A percentile compares a stretch with the other conserved stretches of the same genome.
These are phyloP conservation scores for Carpediemonas membranifera DNA, from an alignment of 78 protist genomes.

Conservation along the genomic window DNA sequence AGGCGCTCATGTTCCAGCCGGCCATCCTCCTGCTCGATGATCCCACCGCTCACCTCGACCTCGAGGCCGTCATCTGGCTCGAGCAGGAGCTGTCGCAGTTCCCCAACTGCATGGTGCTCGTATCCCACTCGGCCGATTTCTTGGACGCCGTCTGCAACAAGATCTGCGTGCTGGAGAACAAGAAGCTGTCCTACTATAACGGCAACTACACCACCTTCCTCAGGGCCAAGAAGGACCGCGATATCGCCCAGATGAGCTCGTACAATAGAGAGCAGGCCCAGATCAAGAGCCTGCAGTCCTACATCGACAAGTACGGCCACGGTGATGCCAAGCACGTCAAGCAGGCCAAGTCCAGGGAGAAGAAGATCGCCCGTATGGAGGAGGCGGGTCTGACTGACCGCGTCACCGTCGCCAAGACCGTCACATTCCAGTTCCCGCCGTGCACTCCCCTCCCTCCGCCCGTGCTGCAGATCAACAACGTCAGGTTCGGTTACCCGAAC, in stretches of 20 bases:
- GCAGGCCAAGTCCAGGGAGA: constrained; percentile 29
- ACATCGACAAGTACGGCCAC: constrained; percentile 11
- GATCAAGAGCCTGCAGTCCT: background rate
- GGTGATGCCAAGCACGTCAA: constrained; percentile 46
- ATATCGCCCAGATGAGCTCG: too few relatives aligned
- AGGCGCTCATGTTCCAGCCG: constrained; percentile 5
- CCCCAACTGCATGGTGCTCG: background rate
- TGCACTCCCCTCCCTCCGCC: background rate
- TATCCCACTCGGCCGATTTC: background rate
- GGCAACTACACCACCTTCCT: background rate
- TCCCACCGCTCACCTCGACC: constrained; percentile 57
- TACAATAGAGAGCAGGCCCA: background rate
- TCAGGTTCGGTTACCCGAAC: background rate
- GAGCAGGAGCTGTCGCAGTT: constrained; percentile 7
- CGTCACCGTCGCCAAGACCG: background rate
- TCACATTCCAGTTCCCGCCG: background rate
- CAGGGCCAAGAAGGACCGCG: too few relatives aligned
- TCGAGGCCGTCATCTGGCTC: constrained; percentile 23
- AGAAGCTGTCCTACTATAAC: background rate
- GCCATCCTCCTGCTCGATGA: constrained; percentile 55
- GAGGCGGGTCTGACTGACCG: constrained; percentile 4
- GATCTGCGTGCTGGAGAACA: background rate
- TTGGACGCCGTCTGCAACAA: background rate
- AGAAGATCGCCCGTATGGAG: constrained; percentile 11
- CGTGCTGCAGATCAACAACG: background rate